A percentile compares a stretch with the other conserved stretches of the same genome.
These are phyloP conservation scores for Zymoseptoria pseudotritici DNA, from an alignment of 2,329 filamentous ascomycete genomes.

Conservation along the genomic window DNA sequence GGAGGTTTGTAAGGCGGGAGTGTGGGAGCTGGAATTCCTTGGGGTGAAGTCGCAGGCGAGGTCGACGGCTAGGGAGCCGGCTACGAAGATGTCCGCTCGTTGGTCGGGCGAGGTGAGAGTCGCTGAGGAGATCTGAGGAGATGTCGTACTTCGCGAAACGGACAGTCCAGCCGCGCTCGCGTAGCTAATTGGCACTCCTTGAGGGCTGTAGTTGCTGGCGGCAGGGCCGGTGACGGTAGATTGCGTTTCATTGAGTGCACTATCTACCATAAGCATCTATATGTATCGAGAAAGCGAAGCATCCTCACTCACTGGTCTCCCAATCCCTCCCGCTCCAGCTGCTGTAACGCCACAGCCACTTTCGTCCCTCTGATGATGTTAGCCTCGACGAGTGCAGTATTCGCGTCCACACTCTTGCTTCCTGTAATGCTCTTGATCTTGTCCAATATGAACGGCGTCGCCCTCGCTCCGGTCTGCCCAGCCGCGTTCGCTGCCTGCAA, in stretches of 20 bases:
- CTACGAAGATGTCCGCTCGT: conserved; percentile 65
- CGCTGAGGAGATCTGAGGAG: neutral
- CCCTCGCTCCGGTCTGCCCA: conserved; percentile 64
- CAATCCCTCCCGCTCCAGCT: conserved; percentile 39
- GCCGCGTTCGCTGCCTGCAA: conserved; percentile 57
- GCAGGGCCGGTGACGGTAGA: conserved; percentile 8
- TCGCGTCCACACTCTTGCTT: conserved; percentile 64
- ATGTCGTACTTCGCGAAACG: neutral
- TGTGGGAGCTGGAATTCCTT: conserved; percentile 28
- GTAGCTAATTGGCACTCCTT: conserved; percentile 8
- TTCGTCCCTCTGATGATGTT: conserved; percentile 60
- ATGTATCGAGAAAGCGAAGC: neutral
- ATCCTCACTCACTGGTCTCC: conserved; percentile 8
- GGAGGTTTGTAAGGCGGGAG: conserved; percentile 63
- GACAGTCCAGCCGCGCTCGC: neutral
- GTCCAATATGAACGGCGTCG: conserved; percentile 75
- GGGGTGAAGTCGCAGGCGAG: conserved; percentile 19
- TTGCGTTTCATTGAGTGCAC: neutral
- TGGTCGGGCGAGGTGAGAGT: conserved; percentile 1
- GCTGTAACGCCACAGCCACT: conserved; percentile 55
- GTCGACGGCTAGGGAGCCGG: conserved; percentile 69
- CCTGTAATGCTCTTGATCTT: conserved; percentile 74
- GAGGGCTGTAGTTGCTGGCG: conserved; percentile 9
- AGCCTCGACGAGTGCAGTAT: conserved; percentile 60
- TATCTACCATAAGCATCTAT: conserved; percentile 2